Evolutionary conservation across 2,329 filamentous ascomycete genomes (phyloP).

Genomic region (Chalara sp.): DNA sequence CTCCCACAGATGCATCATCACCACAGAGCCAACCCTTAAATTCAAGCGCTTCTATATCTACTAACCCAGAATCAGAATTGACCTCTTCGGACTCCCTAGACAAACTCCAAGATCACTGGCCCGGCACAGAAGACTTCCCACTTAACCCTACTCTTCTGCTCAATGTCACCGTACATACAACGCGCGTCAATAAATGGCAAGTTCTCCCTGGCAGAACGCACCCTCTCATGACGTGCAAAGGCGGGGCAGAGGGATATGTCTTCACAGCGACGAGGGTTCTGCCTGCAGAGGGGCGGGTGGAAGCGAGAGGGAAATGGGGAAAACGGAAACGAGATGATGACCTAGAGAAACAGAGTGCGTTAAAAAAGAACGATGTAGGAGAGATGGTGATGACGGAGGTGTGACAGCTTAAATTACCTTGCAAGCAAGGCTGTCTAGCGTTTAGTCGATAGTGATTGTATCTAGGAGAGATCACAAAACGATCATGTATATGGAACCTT

Average conservation of each 20-base stretch:
- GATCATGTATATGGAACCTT: too few species aligned
- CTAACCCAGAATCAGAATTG: conserved; percentile 26
- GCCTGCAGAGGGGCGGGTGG: conserved; percentile 71
- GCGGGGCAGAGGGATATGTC: conserved; percentile 84
- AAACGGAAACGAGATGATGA: conserved; percentile 9
- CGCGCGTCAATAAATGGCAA: conserved; percentile 76
- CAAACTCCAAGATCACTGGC: conserved; percentile 34
- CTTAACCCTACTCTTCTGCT: conserved; percentile 81
- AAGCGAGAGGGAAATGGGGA: conserved; percentile 69
- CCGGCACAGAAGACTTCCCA: conserved; percentile 68
- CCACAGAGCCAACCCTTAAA: too few species aligned
- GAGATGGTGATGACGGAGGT: background rate
- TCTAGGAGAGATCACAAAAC: too few species aligned
- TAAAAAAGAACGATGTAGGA: background rate
- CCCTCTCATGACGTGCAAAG: conserved; percentile 83
- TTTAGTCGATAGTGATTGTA: too few species aligned
- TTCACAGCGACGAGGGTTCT: conserved; percentile 78
- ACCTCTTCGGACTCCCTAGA: conserved; percentile 36
- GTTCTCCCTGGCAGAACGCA: conserved; percentile 88
- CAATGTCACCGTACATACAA: conserved; percentile 73
- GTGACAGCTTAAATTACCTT: background rate
- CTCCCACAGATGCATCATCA: too few species aligned
- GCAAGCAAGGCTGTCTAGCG: background rate
- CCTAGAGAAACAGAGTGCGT: background rate
- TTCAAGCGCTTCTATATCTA: too few species aligned